These are phyloP conservation scores for Pontederia paniculata DNA, from an alignment of 176 grass and related monocot genomes.

Conservation along the genomic window DNA sequence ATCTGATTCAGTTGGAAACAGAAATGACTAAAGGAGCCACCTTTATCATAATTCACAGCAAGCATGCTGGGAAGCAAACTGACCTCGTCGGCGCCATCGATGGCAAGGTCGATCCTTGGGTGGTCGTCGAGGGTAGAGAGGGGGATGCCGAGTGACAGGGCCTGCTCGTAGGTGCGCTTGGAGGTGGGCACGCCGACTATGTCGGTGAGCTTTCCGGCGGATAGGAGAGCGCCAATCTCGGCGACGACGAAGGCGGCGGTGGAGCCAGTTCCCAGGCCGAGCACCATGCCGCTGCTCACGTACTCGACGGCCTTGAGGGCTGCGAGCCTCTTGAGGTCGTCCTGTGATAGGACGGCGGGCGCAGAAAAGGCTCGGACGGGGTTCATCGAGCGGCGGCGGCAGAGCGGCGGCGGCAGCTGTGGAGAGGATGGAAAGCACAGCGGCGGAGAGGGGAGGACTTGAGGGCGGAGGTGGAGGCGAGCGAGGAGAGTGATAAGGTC, in stretches of 20 bases:
- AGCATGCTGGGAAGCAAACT: neutral
- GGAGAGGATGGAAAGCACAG: neutral
- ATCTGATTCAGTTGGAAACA: too few relatives aligned
- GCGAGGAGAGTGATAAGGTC: neutral
- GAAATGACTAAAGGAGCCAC: neutral
- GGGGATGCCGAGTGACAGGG: constrained; percentile 66
- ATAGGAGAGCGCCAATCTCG: constrained; percentile 69
- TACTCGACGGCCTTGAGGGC: constrained; percentile 86
- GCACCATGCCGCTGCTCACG: constrained; percentile 83
- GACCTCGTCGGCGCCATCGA: constrained; percentile 95
- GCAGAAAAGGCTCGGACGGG: constrained; percentile 40
- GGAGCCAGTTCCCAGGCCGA: constrained; percentile 90
- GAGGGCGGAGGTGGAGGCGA: neutral
- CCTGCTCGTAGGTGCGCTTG: constrained; percentile 93
- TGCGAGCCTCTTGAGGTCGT: constrained; percentile 85
- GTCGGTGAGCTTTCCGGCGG: constrained; percentile 45
- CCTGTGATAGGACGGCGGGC: constrained; percentile 53
- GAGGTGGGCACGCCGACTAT: constrained; percentile 92
- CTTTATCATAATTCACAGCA: too few relatives aligned
- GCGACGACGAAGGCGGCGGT: constrained; percentile 87
- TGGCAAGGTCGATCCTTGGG: constrained; percentile 72
- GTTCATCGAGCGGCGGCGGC: too few relatives aligned
- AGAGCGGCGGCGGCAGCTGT: constrained; percentile 13
- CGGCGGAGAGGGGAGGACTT: constrained; percentile 19
- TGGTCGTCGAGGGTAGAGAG: constrained; percentile 86